These are phyloP conservation scores for Trichoderma lentiforme DNA, from an alignment of 2,329 filamentous ascomycete genomes.

Conservation along the genomic window DNA sequence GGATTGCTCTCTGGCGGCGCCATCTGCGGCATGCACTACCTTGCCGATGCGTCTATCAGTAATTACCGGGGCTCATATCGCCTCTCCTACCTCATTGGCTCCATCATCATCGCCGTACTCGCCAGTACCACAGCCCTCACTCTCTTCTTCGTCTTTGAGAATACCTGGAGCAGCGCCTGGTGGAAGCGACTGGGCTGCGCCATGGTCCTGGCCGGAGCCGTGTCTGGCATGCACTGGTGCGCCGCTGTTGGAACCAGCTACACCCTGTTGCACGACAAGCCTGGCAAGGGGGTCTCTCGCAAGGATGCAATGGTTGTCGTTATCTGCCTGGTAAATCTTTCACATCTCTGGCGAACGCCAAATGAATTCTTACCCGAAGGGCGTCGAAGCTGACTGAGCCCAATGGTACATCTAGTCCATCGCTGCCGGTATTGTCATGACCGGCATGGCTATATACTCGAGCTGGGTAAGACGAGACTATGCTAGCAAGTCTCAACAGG, in stretches of 20 bases:
- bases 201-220: slow-evolving; percentile 66
- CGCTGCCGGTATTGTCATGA: neutral
- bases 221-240: slow-evolving; percentile 43
- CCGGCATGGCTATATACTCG: neutral
- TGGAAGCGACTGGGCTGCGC: slow-evolving; percentile 69
- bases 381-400: neutral
- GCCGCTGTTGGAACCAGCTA: neutral
- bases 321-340: neutral
- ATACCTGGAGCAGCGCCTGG: slow-evolving; percentile 72
- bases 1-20: neutral
- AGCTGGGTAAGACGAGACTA: neutral
- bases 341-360: neutral
- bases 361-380: neutral
- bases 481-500: neutral
- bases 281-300: neutral
- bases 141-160: slow-evolving; percentile 73
- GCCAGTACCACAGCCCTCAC: slow-evolving; percentile 52
- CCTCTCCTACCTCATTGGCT: neutral
- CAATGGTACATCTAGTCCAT: neutral
- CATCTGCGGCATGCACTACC: neutral
- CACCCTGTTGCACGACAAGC: neutral
- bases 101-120: neutral
- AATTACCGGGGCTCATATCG: neutral
- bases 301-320: neutral
- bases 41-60: neutral